These are phyloP conservation scores for Quercus engelmannii DNA, from an alignment of 306 rosid genomes.

Conservation along the genomic window DNA sequence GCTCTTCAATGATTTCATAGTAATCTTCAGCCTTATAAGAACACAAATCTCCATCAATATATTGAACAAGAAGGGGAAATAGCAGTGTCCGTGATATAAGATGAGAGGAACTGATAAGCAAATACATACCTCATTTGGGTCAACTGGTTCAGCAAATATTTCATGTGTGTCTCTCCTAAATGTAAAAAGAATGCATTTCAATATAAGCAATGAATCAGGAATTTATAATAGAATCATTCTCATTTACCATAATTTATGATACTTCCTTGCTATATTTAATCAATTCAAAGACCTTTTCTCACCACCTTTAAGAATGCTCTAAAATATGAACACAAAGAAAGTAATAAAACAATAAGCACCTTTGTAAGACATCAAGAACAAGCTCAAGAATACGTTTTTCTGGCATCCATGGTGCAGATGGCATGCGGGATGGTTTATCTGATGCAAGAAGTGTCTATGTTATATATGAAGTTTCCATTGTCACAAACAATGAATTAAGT, in stretches of 20 bases:
- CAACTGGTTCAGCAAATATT: constrained; percentile 75
- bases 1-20: constrained; percentile 48
- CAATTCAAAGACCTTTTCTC: background rate
- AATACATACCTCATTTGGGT: constrained; percentile 50
- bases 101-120: background rate
- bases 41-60: constrained; percentile 13
- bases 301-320: background rate
- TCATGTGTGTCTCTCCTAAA: constrained; percentile 60
- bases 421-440: constrained; percentile 33
- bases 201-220: background rate
- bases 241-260: background rate
- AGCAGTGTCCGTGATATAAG: background rate
- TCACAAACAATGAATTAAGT: background rate
- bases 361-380: constrained; percentile 59
- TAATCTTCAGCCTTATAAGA: constrained; percentile 57
- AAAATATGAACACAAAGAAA: background rate
- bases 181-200: constrained; percentile 2
- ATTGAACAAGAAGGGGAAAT: background rate
- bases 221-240: background rate
- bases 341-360: constrained; percentile 29
- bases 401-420: constrained; percentile 35
- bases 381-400: constrained; percentile 58
- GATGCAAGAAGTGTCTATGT: constrained; percentile 11
- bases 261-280: background rate
- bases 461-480: background rate